Percentiles rank a stretch among this genome's conserved stretches.
phyloP scores from a whole-genome alignment of 805 yeast species.

The Middelhovenomyces tepae region DNA sequence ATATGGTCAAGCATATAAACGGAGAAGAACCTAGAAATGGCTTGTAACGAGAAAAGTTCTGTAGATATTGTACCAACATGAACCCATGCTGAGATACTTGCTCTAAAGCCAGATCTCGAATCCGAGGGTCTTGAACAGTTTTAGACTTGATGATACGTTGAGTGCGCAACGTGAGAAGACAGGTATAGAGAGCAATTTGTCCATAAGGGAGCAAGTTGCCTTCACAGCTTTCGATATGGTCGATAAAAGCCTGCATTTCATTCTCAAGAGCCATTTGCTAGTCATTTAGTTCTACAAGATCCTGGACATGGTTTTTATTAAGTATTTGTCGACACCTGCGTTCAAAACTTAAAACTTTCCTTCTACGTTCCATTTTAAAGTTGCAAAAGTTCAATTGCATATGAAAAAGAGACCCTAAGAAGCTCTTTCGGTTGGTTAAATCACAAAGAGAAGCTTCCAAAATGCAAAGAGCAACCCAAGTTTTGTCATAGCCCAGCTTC shows the following conservation, averaged over 20 bases:
- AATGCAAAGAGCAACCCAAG: slow-evolving; percentile 3
- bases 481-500: slow-evolving; percentile 1
- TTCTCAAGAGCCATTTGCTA: slow-evolving; percentile 1
- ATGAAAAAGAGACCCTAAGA: too few species aligned
- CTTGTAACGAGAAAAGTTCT: too few species aligned
- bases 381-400: slow-evolving; percentile 5
- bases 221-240: slow-evolving; percentile 5
- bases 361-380: slow-evolving; percentile 5
- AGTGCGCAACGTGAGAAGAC: slow-evolving; percentile 7
- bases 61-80: too few species aligned
- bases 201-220: slow-evolving; percentile 7
- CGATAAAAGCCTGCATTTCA: slow-evolving; percentile 4
- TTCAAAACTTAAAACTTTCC: too few species aligned
- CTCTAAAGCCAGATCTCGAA: too few species aligned
- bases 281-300: neutral
- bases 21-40: too few species aligned
- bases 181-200: slow-evolving; percentile 6
- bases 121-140: too few species aligned
- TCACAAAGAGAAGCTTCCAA: slow-evolving; percentile 6
- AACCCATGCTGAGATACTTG: too few species aligned
- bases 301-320: slow-evolving; percentile 1
- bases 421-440: too few species aligned
- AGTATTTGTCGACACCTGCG: too few species aligned
- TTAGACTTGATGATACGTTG: too few species aligned
- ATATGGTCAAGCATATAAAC: too few species aligned